These are phyloP conservation scores for Porphyrellus cyaneotinctus DNA, from an alignment of 768 basidiomycete species.

Conservation along the genomic window DNA sequence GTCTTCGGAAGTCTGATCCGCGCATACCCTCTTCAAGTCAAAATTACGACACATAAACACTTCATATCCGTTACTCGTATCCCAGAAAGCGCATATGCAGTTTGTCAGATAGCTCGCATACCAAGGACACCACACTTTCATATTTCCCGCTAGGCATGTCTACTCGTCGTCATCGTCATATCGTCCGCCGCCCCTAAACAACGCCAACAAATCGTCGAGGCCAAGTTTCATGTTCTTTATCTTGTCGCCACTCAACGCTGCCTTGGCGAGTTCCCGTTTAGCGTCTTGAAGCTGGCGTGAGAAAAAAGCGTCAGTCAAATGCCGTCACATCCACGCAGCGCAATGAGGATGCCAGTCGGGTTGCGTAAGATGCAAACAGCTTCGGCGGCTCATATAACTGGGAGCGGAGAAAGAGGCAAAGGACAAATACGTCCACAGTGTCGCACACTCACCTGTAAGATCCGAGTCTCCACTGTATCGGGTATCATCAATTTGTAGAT, in stretches of 20 bases:
- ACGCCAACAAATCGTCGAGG: constrained; percentile 78
- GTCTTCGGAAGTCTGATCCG: too few species aligned
- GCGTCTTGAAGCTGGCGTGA: constrained; percentile 72
- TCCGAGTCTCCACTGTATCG: constrained; percentile 83
- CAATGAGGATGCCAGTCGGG: not conserved
- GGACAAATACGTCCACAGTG: not conserved
- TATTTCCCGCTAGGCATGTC: not conserved
- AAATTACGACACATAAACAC: not conserved
- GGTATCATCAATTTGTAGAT: constrained; percentile 89
- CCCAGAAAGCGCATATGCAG: not conserved
- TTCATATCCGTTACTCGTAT: not conserved
- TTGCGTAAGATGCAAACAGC: not conserved
- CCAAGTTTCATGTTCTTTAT: constrained; percentile 80
- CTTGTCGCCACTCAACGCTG: constrained; percentile 86
- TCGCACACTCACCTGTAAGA: constrained; percentile 51
- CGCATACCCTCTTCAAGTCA: too few species aligned
- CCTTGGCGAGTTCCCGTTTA: constrained; percentile 80
- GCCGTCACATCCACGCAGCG: not conserved
- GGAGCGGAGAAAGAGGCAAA: not conserved
- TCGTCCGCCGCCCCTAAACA: constrained; percentile 60
- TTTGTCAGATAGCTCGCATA: not conserved
- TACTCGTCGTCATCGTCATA: constrained; percentile 37
- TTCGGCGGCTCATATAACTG: not conserved
- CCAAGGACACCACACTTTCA: not conserved
- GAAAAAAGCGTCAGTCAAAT: constrained; percentile 1